These are phyloP conservation scores for Sarcodon sp. DNA, from an alignment of 768 basidiomycete species.

Conservation along the genomic window DNA sequence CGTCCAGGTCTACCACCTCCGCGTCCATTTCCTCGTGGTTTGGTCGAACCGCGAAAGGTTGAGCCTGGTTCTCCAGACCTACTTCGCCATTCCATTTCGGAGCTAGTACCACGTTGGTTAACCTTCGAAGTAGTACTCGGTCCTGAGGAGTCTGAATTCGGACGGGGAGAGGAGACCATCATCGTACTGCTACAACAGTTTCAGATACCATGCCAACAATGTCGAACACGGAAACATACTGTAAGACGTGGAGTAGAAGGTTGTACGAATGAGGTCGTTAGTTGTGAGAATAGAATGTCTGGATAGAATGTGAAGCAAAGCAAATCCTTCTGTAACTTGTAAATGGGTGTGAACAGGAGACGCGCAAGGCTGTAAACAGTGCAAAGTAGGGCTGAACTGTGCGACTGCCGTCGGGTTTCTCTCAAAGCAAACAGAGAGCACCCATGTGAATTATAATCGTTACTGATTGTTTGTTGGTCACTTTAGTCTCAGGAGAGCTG, in stretches of 20 bases:
- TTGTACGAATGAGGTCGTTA: background rate
- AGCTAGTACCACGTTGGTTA: conserved; percentile 7
- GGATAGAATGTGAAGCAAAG: background rate
- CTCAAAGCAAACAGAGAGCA: too few relatives aligned
- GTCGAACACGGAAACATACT: conserved; percentile 3
- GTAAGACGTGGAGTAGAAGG: background rate
- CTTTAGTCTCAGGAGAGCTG: too few relatives aligned
- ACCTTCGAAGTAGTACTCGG: conserved; percentile 12
- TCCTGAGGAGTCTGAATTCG: conserved; percentile 8
- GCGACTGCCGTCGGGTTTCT: too few relatives aligned
- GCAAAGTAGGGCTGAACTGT: too few relatives aligned
- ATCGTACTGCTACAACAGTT: too few relatives aligned
- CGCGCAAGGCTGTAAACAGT: conserved; percentile 1
- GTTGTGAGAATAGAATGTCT: conserved; percentile 1
- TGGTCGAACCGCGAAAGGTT: conserved; percentile 9
- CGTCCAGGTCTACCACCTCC: conserved; percentile 7
- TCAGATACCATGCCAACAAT: too few relatives aligned
- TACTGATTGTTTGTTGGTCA: too few relatives aligned
- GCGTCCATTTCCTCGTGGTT: too few relatives aligned
- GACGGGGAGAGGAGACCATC: conserved; percentile 13
- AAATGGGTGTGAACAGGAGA: background rate
- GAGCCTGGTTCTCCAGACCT: conserved; percentile 12
- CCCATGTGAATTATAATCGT: too few relatives aligned
- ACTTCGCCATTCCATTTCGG: conserved; percentile 8
- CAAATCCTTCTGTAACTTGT: conserved; percentile 4